A percentile compares a stretch with the other conserved stretches of the same genome.
phyloP scores from a whole-genome alignment of 2,329 filamentous ascomycete species.

The Cytospora schulzeri region DNA sequence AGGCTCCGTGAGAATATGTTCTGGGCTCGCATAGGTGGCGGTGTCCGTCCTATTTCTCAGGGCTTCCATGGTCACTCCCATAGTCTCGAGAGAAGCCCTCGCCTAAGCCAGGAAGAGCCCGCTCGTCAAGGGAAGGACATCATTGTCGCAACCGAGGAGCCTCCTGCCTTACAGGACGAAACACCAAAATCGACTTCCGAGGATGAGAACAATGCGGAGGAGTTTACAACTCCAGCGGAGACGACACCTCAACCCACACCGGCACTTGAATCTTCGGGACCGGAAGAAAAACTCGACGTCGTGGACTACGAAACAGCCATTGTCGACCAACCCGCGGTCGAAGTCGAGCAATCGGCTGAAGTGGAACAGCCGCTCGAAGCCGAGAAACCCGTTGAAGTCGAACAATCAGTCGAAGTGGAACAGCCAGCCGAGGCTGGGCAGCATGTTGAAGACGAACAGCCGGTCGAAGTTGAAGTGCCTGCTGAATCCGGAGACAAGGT shows the following conservation, averaged over 20 bases:
- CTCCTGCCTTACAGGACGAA: slow-evolving; percentile 1
- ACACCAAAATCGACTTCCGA: neutral
- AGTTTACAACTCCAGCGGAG: slow-evolving; percentile 23
- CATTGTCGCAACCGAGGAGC: slow-evolving; percentile 8
- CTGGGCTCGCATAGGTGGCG: slow-evolving; percentile 90
- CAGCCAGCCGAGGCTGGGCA: neutral
- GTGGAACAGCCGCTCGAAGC: too few relatives aligned
- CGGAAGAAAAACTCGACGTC: neutral
- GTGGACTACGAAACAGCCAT: slow-evolving; percentile 8
- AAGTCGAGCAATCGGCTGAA: neutral
- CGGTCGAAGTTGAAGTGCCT: neutral
- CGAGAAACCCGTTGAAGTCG: neutral
- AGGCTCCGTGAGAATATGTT: slow-evolving; percentile 93
- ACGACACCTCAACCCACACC: neutral
- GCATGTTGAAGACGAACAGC: neutral
- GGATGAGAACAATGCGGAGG: slow-evolving; percentile 14
- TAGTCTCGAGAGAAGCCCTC: slow-evolving; percentile 32
- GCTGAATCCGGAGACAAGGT: neutral
- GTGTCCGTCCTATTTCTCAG: slow-evolving; percentile 67
- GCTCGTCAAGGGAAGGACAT: neutral
- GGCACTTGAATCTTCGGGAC: neutral
- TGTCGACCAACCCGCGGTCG: neutral
- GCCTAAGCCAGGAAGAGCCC: slow-evolving; percentile 30
- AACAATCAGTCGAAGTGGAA: neutral
- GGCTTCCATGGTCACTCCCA: slow-evolving; percentile 40